Evolutionary conservation across 352 stramenopile species (phyloP).

Genomic region (Phytophthora aleatoria): DNA sequence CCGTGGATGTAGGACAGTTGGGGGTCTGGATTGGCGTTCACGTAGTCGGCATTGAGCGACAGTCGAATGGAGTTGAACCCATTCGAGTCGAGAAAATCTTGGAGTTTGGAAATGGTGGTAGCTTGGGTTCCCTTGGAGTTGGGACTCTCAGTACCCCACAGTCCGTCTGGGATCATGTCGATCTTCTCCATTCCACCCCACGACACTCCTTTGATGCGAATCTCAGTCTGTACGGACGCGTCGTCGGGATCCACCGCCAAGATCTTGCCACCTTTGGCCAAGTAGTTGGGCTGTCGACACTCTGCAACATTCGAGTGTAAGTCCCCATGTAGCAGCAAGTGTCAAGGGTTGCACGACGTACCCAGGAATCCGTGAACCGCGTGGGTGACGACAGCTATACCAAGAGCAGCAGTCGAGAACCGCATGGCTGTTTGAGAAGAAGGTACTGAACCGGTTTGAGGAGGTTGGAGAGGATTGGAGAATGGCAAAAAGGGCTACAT

Average conservation of each 20-base stretch:
- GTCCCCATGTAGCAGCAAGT: not conserved
- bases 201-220: conserved; percentile 66
- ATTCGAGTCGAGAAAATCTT: conserved; percentile 61
- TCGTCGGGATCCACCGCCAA: conserved; percentile 51
- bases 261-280: conserved; percentile 62
- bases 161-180: conserved; percentile 66
- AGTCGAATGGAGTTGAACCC: conserved; percentile 70
- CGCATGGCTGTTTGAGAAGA: not conserved
- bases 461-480: not conserved
- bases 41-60: conserved; percentile 57
- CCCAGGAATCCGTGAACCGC: conserved; percentile 10
- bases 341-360: conserved; percentile 9
- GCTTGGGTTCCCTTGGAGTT: conserved; percentile 46
- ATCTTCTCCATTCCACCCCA: conserved; percentile 78
- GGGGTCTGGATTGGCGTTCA: conserved; percentile 45
- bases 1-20: conserved; percentile 59
- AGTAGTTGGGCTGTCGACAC: conserved; percentile 69
- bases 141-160: conserved; percentile 43
- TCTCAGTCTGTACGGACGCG: conserved; percentile 43
- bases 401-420: conserved; percentile 1
- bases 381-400: not conserved
- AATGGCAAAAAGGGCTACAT: conserved; percentile 2
- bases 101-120: conserved; percentile 55
- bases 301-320: conserved; percentile 22
- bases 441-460: not conserved